Base-by-base conservation (phyloP, 208 protist genomes). In the Leishmania lainsoni region DNA sequence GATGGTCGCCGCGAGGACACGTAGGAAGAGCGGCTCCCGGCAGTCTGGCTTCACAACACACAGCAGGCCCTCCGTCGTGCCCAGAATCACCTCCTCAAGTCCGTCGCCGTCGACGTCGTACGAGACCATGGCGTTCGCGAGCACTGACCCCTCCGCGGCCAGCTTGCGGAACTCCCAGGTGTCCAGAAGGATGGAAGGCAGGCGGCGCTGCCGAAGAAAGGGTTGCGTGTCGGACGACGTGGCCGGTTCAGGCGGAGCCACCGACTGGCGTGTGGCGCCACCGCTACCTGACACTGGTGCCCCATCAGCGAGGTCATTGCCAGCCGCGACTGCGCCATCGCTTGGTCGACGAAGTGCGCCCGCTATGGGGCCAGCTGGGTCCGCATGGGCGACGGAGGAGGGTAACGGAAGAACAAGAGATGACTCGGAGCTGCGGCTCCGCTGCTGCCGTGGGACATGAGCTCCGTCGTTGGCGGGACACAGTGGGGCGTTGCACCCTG, bases 111-210 rank as follows among this genome's bases (percentile, higher is more conserved):
- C 92, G 5, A 98, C 90, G 84, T 98, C 95, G 66, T 86, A 88
- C 32, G 88, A 89, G 35, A 92, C 77, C 49, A 98, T 87, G 9
- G 92, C 92, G 79, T 96, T 95, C 6, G 93, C 87, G 81, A 97
- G 81, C 52, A 98, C 90, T 20, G 95, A 97, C 26, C 95, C 95
- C 70, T 96, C 89, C 14, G 84, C 66, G 20, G 88, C 89, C 42
- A 97, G 83, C 76, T 92, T 95, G 35, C 93, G 91, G 75, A 98
- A 91, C 86, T 95, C 92, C 93, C 95, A 98, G 81, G 89, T 93
- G 81, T 98, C 93, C 9, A 92, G 49, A 2, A 92, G 86, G 39
- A 97, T 92, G 45, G 93, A 90, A 5, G 93, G 92, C 63, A 91
- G 78, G 2, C 81, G 80, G 22, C 80, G 73, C 26, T 80, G 83